Percentiles rank a stretch among this genome's conserved stretches.
Conservation (phyloP, 768 basidiomycete genomes). For the Hysterangium stoloniferum region DNA sequence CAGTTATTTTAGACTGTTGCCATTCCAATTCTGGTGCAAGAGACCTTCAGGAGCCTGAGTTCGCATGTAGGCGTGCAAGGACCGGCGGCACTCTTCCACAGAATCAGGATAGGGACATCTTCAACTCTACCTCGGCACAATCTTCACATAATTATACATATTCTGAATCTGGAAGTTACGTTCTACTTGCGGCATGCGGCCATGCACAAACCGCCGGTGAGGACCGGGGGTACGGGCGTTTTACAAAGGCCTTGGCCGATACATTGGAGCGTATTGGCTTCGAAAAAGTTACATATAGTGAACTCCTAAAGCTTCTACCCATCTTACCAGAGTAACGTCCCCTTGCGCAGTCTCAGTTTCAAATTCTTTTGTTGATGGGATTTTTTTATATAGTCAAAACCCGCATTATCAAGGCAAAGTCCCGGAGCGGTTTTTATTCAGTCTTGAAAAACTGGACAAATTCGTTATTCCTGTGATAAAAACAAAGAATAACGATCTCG, state of each 20-base stretch:
- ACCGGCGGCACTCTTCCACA: background rate
- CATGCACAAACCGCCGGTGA: conserved; percentile 29
- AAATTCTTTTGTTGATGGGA: no score
- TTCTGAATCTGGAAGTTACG: background rate
- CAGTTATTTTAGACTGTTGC: conserved; percentile 41
- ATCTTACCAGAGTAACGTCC: background rate
- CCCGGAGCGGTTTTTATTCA: background rate
- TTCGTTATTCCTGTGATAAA: no score
- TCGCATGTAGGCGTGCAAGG: background rate
- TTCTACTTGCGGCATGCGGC: conserved; percentile 35
- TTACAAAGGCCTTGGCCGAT: conserved; percentile 25
- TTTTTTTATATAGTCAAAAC: background rate
- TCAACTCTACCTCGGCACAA: no score
- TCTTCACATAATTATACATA: no score
- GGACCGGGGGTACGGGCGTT: conserved; percentile 22
- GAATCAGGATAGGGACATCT: background rate
- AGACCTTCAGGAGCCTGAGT: background rate
- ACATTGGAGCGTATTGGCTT: conserved; percentile 19
- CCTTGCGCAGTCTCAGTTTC: background rate
- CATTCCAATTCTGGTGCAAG: conserved; percentile 33
- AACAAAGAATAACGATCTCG: no score
- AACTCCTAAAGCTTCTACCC: conserved; percentile 19
- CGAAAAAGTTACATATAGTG: conserved; percentile 25
- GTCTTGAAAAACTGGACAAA: background rate
- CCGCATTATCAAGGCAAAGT: background rate